Base-by-base conservation (phyloP, 2,329 filamentous ascomycete genomes). In the Colletotrichum tropicale region DNA sequence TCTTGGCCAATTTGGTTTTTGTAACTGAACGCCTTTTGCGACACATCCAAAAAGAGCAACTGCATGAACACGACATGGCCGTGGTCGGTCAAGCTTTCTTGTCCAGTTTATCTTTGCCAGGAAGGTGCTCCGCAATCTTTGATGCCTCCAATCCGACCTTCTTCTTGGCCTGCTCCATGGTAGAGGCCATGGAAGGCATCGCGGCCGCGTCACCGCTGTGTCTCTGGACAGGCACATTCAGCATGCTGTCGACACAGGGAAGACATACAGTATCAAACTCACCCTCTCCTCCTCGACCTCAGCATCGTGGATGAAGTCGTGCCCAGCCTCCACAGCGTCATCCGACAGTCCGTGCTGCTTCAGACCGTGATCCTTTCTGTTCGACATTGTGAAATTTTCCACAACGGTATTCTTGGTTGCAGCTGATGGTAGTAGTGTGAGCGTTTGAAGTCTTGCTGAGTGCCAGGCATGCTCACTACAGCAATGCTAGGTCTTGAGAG, bases 291-390 rank as follows among this genome's bases (percentile, higher is more conserved):
- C 82, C 61, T 84, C 82, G 1, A 79, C n/a, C 66, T 84, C 83
- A 34, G 83, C 83, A 5, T 79, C 70, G 65, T 84, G 82, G 21
- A 84, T 84, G 60, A 84, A 79, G 21, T 84, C 83, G 61, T 84
- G 83, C 8, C 75, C 73, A 5, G 72, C 72, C 69, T 83, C 83
- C 8, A 81, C 67, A 18, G 83, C 83, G 8, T 75, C 72, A 21
- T 72, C 72, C 26, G 72, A 72, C 30, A 75, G 68, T 3, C 72
- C 72, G 5, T 75, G 72, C 38, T 71, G 30, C 62, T 75, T 75
- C 5, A 67, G 55, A 5, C 72, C 69, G 18, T 75, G 72, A 10
- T 75, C 68, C 26, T 71, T 71, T 4, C 69, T 55, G 43, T 62
- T 67, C 2, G 72, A 75, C 68, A 75, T 75, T 6, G 16, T 55